phyloP scores from a whole-genome alignment of 805 yeast genomes.

The Deakozyma indianensis region DNA sequence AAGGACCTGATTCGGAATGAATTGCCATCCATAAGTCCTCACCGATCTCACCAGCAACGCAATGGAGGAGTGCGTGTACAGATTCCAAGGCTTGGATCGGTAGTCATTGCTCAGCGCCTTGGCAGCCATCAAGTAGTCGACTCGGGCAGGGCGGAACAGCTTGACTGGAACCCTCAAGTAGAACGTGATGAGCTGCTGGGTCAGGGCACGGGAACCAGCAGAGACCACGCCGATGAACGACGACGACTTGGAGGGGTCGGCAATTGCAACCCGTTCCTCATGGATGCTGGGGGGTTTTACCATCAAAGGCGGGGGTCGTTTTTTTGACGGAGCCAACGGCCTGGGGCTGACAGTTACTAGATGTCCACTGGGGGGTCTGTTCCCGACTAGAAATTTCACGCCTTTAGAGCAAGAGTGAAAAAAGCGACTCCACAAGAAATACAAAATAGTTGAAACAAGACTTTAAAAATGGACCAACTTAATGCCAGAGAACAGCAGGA shows the following conservation, averaged over 20 bases:
- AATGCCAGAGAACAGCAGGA: constrained; percentile 94
- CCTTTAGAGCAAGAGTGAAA: too few species aligned
- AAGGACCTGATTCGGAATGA: constrained; percentile 68
- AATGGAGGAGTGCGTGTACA: constrained; percentile 61
- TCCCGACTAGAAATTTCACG: not conserved
- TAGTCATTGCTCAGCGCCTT: constrained; percentile 20
- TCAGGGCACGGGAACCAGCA: constrained; percentile 74
- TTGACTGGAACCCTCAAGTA: constrained; percentile 75
- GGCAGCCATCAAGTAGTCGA: constrained; percentile 50
- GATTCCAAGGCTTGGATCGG: constrained; percentile 21
- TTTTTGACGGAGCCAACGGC: not conserved
- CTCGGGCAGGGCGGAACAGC: constrained; percentile 77
- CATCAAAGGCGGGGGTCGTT: not conserved
- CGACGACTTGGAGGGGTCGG: not conserved
- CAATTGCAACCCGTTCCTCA: not conserved
- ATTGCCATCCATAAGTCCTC: constrained; percentile 68
- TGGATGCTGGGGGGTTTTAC: not conserved
- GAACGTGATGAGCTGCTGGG: constrained; percentile 63
- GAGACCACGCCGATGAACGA: constrained; percentile 59
- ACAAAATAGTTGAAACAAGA: too few species aligned
- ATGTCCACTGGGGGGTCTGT: not conserved
- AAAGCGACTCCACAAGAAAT: too few species aligned
- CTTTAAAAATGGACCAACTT: constrained; percentile 65
- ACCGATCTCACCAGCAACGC: constrained; percentile 63
- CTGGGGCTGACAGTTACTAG: not conserved